Evolutionary conservation across 805 yeast genomes (phyloP).

Genomic region (Kuraishia capsulata): DNA sequence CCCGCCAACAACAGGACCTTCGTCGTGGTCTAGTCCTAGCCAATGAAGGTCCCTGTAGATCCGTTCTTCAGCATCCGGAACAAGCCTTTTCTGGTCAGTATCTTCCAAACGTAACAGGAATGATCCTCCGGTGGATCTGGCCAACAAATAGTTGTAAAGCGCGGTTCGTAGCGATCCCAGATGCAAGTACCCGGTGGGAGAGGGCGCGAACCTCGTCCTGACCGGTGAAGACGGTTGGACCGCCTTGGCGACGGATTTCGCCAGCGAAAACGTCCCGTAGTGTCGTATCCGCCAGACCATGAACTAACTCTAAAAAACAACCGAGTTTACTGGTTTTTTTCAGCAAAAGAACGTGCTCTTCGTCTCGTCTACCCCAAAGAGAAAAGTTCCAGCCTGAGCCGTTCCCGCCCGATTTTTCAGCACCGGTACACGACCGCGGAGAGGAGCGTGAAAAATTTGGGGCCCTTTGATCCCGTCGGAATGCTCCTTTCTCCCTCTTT

Average conservation of each 20-base stretch:
- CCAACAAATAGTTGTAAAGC: conserved; percentile 75
- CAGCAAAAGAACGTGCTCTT: too few relatives aligned
- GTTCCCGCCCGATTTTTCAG: too few relatives aligned
- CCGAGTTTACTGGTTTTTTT: neutral
- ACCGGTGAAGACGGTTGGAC: conserved; percentile 35
- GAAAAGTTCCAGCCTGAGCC: too few relatives aligned
- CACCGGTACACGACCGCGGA: neutral
- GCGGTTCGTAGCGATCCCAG: conserved; percentile 93
- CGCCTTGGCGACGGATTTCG: neutral
- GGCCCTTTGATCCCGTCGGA: conserved; percentile 6
- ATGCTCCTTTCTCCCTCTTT: neutral
- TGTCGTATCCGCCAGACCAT: too few relatives aligned
- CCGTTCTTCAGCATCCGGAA: conserved; percentile 74
- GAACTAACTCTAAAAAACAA: too few relatives aligned
- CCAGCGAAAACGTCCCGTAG: neutral
- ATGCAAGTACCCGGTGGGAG: conserved; percentile 95
- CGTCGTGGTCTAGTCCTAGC: conserved; percentile 74
- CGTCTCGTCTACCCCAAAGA: too few relatives aligned
- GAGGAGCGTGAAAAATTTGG: conserved; percentile 1
- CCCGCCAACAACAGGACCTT: conserved; percentile 62
- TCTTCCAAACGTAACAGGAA: conserved; percentile 84
- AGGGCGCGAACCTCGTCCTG: conserved; percentile 92
- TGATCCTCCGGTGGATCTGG: conserved; percentile 69
- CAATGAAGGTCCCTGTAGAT: conserved; percentile 68
- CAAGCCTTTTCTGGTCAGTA: conserved; percentile 77